These are phyloP conservation scores for Hyphodiscus sp. DNA, from an alignment of 2,329 filamentous ascomycete genomes.

Conservation along the genomic window DNA sequence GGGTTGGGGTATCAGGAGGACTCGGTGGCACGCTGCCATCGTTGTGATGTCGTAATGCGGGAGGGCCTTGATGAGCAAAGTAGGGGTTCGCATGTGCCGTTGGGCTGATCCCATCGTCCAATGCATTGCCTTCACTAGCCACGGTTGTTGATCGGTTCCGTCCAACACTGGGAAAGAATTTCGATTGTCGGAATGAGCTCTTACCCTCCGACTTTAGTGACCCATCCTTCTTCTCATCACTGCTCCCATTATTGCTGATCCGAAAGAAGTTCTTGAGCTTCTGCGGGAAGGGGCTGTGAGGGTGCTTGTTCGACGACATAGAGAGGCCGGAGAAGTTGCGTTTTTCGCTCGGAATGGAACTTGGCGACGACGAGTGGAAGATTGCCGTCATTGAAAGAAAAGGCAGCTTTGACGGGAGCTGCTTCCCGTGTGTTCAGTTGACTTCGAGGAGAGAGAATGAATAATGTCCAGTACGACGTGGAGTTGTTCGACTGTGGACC, in stretches of 20 bases:
- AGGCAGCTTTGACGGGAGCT: conserved; percentile 26
- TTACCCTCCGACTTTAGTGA: conserved; percentile 29
- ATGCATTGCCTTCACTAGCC: conserved; percentile 82
- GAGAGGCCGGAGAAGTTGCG: conserved; percentile 27
- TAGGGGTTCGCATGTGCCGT: conserved; percentile 95
- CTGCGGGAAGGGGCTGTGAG: conserved; percentile 56
- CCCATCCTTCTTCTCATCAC: conserved; percentile 34
- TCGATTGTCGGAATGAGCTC: conserved; percentile 69
- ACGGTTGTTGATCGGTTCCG: conserved; percentile 86
- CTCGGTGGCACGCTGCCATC: conserved; percentile 88
- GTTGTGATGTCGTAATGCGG: conserved; percentile 89
- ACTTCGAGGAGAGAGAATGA: background rate
- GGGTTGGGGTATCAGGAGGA: conserved; percentile 79
- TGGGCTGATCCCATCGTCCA: conserved; percentile 84
- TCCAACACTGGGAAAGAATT: conserved; percentile 82
- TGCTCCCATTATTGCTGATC: conserved; percentile 46
- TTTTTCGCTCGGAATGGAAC: conserved; percentile 27
- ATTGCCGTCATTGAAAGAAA: conserved; percentile 25
- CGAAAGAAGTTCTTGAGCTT: conserved; percentile 67
- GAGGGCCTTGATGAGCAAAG: conserved; percentile 92
- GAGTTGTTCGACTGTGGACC: background rate
- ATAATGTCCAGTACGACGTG: background rate
- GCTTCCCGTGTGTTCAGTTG: conserved; percentile 14
- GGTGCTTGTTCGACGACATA: conserved; percentile 42
- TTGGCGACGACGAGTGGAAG: conserved; percentile 24